Evolutionary conservation across 2,329 filamentous ascomycete genomes (phyloP).

Genomic region (Trichoderma citrinoviride): DNA sequence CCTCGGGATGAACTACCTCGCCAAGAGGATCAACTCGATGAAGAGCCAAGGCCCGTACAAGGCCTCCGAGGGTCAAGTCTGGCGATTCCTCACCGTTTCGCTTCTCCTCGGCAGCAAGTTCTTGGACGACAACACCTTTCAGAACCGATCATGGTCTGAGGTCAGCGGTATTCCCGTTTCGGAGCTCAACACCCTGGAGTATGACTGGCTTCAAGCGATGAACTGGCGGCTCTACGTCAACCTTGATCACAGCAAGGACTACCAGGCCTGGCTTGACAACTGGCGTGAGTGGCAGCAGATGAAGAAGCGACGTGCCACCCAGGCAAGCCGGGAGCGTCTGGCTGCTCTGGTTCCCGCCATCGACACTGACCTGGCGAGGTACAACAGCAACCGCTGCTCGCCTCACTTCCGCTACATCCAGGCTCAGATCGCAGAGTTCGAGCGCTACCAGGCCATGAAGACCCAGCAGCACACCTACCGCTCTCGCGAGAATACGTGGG

Average conservation of each 20-base stretch:
- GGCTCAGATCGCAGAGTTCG: slow-evolving; percentile 56
- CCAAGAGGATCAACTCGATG: slow-evolving; percentile 76
- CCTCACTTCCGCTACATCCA: slow-evolving; percentile 49
- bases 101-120: slow-evolving; percentile 92
- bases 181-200: slow-evolving; percentile 82
- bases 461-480: slow-evolving; percentile 40
- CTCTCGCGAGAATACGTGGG: slow-evolving; percentile 44
- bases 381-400: slow-evolving; percentile 40
- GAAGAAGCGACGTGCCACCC: slow-evolving; percentile 53
- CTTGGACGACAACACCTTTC: slow-evolving; percentile 94
- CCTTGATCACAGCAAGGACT: slow-evolving; percentile 71
- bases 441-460: slow-evolving; percentile 48
- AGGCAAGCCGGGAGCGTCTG: slow-evolving; percentile 50
- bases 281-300: slow-evolving; percentile 57
- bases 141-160: slow-evolving; percentile 95
- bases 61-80: slow-evolving; percentile 68
- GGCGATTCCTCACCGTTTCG: slow-evolving; percentile 81
- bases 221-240: slow-evolving; percentile 85
- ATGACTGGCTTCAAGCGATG: slow-evolving; percentile 82
- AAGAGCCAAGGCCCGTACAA: slow-evolving; percentile 54
- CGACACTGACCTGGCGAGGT: slow-evolving; percentile 43
- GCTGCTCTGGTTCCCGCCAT: slow-evolving; percentile 49
- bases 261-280: slow-evolving; percentile 60
- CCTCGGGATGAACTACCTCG: slow-evolving; percentile 84
- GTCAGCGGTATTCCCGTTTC: slow-evolving; percentile 84